phyloP scores from a whole-genome alignment of 805 yeast species.

The Candida silvicultrix region DNA sequence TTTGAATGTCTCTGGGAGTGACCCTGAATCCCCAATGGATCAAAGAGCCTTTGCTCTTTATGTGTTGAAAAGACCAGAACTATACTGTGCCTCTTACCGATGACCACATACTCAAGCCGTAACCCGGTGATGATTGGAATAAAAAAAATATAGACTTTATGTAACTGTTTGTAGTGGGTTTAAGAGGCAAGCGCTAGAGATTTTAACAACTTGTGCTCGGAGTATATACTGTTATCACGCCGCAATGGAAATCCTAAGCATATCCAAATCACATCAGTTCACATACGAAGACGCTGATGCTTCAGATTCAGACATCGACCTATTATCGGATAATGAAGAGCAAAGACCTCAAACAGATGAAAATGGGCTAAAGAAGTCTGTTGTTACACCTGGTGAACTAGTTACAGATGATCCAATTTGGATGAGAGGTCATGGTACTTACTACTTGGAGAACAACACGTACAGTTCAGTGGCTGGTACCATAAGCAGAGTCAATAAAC shows the following conservation, averaged over 20 bases:
- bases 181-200: too few species aligned
- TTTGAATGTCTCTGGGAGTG: too few species aligned
- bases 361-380: slow-evolving; percentile 24
- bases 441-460: slow-evolving; percentile 65
- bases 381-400: slow-evolving; percentile 94
- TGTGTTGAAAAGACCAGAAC: too few species aligned
- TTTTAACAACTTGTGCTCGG: too few species aligned
- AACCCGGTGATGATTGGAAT: not conserved
- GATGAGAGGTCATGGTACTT: slow-evolving; percentile 99
- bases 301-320: slow-evolving; percentile 34
- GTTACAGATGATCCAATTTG: slow-evolving; percentile 94
- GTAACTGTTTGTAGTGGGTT: too few species aligned
- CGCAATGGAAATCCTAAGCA: not conserved
- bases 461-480: slow-evolving; percentile 92
- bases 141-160: not conserved
- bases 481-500: slow-evolving; percentile 77
- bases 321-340: slow-evolving; percentile 21
- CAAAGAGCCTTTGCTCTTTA: too few species aligned
- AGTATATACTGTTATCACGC: too few species aligned
- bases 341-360: slow-evolving; percentile 22
- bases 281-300: slow-evolving; percentile 10
- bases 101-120: not conserved
- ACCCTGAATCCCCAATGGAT: too few species aligned
- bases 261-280: slow-evolving; percentile 2
- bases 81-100: too few species aligned